These are phyloP conservation scores for Mychonastes homosphaera DNA, from an alignment of 139 green algal species.

Conservation along the genomic window DNA sequence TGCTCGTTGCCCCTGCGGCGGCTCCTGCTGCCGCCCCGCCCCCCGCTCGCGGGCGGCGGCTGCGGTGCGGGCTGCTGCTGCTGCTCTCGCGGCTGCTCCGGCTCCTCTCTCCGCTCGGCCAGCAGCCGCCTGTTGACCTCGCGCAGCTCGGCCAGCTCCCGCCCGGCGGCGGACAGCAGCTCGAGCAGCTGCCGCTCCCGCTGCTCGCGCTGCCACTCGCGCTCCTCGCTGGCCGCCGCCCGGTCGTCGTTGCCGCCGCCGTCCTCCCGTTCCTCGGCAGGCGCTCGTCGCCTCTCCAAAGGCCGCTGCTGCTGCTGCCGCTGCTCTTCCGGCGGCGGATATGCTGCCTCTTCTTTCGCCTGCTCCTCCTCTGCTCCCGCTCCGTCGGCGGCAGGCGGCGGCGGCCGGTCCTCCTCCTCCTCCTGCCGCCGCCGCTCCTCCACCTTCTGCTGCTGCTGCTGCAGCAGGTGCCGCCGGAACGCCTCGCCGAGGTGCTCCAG, in stretches of 20 bases:
- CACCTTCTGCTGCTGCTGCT: background rate
- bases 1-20: background rate
- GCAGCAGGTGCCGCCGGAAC: slow-evolving; percentile 3
- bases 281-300: background rate
- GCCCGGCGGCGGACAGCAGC: slow-evolving; percentile 1
- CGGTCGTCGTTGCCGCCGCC: background rate
- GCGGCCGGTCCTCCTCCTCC: slow-evolving; percentile 1
- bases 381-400: background rate
- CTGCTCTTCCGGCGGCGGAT: background rate
- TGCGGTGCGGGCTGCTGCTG: slow-evolving; percentile 2
- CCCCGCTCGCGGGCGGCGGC: background rate
- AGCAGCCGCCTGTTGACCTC: background rate
- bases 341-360: background rate
- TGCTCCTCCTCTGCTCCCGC: background rate
- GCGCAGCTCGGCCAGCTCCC: background rate
- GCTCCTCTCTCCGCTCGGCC: background rate
- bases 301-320: slow-evolving; percentile 1
- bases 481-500: background rate
- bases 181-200: background rate
- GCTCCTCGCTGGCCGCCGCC: slow-evolving; percentile 8
- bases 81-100: slow-evolving; percentile 6
- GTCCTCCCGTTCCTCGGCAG: background rate
- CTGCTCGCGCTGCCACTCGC: background rate
- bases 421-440: slow-evolving; percentile 5
- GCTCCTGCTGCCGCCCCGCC: background rate